A percentile compares a stretch with the other conserved stretches of the same genome.
These are phyloP conservation scores for Macrolepiota fuliginosa DNA, from an alignment of 768 basidiomycete genomes.

Conservation along the genomic window DNA sequence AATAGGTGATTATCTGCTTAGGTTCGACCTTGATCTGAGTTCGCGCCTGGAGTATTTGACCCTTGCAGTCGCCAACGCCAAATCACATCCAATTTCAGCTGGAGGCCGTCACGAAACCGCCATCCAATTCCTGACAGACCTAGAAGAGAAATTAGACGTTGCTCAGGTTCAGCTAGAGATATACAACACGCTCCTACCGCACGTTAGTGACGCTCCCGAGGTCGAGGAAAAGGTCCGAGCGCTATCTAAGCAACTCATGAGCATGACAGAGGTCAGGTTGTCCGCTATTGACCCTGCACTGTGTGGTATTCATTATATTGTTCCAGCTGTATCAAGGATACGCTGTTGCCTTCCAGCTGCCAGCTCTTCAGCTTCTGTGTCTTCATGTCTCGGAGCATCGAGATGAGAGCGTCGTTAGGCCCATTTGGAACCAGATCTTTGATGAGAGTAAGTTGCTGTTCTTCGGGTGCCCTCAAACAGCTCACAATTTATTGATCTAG, in stretches of 20 bases:
- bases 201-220: slow-evolving; percentile 57
- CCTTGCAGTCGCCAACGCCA: slow-evolving; percentile 92
- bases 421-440: slow-evolving; percentile 89
- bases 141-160: slow-evolving; percentile 97
- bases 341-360: slow-evolving; percentile 83
- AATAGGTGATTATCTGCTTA: slow-evolving; percentile 22
- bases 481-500: slow-evolving; percentile 28
- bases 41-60: slow-evolving; percentile 89
- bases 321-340: slow-evolving; percentile 82
- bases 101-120: slow-evolving; percentile 81
- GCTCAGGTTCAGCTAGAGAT: slow-evolving; percentile 96
- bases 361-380: slow-evolving; percentile 83
- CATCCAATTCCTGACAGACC: slow-evolving; percentile 91
- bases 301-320: slow-evolving; percentile 7
- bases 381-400: slow-evolving; percentile 92
- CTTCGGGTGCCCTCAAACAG: background rate
- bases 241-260: slow-evolving; percentile 63
- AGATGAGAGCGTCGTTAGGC: slow-evolving; percentile 75
- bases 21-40: slow-evolving; percentile 67
- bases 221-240: slow-evolving; percentile 60
- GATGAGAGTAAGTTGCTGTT: slow-evolving; percentile 61
- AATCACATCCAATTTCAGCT: slow-evolving; percentile 84
- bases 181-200: slow-evolving; percentile 62
- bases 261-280: slow-evolving; percentile 75
- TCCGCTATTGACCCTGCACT: background rate